phyloP scores from a whole-genome alignment of 2,329 filamentous ascomycete species.

The Trichoderma lentiforme region DNA sequence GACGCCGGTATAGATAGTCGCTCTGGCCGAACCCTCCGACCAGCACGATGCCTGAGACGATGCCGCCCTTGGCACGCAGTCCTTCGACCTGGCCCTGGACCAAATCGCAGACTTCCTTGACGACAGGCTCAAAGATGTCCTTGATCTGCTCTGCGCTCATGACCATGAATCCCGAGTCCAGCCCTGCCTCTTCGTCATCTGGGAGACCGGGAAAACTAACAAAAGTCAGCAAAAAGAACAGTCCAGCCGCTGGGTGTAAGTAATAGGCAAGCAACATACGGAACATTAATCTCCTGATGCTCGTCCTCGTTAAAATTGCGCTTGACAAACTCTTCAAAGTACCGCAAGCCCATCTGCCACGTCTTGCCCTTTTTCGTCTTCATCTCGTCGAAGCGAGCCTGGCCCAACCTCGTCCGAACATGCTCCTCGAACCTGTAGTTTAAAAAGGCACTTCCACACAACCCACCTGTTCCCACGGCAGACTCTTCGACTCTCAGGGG shows the following conservation, averaged over 20 bases:
- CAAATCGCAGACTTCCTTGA: constrained; percentile 66
- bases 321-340: constrained; percentile 84
- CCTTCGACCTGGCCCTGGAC: constrained; percentile 65
- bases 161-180: constrained; percentile 74
- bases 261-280: constrained; percentile 43
- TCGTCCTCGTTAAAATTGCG: constrained; percentile 79
- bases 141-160: constrained; percentile 68
- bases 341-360: constrained; percentile 74
- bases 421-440: constrained; percentile 81
- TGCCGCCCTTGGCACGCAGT: constrained; percentile 58
- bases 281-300: constrained; percentile 72
- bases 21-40: constrained; percentile 81
- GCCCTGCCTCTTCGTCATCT: constrained; percentile 69
- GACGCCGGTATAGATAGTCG: constrained; percentile 68
- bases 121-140: constrained; percentile 71
- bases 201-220: constrained; percentile 66
- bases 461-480: constrained; percentile 72
- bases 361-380: constrained; percentile 73
- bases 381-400: constrained; percentile 68
- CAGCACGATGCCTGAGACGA: constrained; percentile 71
- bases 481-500: constrained; percentile 74
- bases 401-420: constrained; percentile 64
- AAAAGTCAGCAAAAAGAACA: background rate
- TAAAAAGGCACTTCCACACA: constrained; percentile 75
- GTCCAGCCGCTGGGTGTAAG: background rate